A percentile compares a stretch with the other conserved stretches of the same genome.
These are phyloP conservation scores for Sporopachydermia quercuum DNA, from an alignment of 805 yeast genomes.

Conservation along the genomic window DNA sequence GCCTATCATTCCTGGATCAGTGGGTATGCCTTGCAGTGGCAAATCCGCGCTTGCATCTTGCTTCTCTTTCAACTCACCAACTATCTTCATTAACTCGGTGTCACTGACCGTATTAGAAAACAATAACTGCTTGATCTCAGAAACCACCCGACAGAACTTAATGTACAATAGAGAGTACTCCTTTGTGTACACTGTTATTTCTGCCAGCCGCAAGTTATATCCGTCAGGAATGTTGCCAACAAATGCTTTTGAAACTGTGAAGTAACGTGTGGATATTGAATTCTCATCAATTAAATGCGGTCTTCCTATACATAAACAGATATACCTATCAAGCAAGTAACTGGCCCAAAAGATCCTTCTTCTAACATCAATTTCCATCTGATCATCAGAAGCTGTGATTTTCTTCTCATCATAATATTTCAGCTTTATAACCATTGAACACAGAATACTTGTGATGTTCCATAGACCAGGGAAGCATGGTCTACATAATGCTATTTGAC, in stretches of 20 bases:
- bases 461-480: neutral
- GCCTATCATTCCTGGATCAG: too few species aligned
- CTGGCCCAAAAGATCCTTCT: constrained; percentile 29
- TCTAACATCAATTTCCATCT: constrained; percentile 14
- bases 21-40: too few species aligned
- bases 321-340: constrained; percentile 27
- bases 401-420: neutral
- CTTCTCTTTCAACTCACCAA: too few species aligned
- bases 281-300: constrained; percentile 16
- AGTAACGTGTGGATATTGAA: neutral
- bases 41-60: too few species aligned
- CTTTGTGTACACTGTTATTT: neutral
- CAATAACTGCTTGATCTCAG: neutral
- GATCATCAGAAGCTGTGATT: neutral
- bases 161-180: neutral
- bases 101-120: neutral
- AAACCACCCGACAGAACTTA: neutral
- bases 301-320: constrained; percentile 28
- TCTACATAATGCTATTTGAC: neutral
- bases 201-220: neutral
- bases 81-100: neutral
- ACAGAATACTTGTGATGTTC: neutral
- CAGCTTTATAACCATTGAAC: neutral
- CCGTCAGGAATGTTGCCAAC: neutral
- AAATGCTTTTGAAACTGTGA: too few species aligned